Percentiles rank a stretch among this genome's conserved stretches.
These are phyloP conservation scores for Mycena pura DNA, from an alignment of 768 basidiomycete genomes.

Conservation along the genomic window DNA sequence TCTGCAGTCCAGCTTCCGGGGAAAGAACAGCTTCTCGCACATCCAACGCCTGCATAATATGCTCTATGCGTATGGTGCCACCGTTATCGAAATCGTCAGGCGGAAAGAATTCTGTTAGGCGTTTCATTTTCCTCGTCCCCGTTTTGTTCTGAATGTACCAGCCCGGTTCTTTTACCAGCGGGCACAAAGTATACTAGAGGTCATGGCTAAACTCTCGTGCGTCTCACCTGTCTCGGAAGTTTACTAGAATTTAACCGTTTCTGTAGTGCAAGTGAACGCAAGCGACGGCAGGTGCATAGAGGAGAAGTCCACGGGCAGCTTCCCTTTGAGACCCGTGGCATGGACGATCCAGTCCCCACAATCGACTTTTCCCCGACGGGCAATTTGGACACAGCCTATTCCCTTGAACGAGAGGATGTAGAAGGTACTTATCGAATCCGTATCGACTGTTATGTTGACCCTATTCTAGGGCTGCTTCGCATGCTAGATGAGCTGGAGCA, in stretches of 20 bases:
- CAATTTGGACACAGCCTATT: constrained; percentile 65
- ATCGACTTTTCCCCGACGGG: constrained; percentile 83
- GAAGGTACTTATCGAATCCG: constrained; percentile 49
- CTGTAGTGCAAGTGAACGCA: constrained; percentile 73
- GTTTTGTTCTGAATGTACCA: constrained; percentile 33
- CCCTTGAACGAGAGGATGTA: constrained; percentile 75
- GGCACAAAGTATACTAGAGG: constrained; percentile 80
- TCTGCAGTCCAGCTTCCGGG: constrained; percentile 77
- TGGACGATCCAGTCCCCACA: constrained; percentile 81
- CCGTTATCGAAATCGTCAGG: constrained; percentile 88
- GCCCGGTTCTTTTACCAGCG: constrained; percentile 83
- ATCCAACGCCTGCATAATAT: constrained; percentile 88
- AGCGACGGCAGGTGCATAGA: constrained; percentile 84
- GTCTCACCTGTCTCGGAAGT: constrained; percentile 38
- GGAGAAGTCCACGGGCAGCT: constrained; percentile 85
- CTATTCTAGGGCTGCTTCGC: constrained; percentile 58
- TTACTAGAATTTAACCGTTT: constrained; percentile 1
- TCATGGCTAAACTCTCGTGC: constrained; percentile 88
- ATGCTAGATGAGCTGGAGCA: constrained; percentile 72
- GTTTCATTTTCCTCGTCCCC: not conserved
- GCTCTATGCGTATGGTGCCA: constrained; percentile 91
- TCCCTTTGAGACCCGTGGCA: constrained; percentile 82
- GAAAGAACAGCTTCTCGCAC: constrained; percentile 87
- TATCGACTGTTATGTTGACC: constrained; percentile 19
- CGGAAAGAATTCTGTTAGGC: constrained; percentile 86